Evolutionary conservation across 1,284 basidiomycete genomes (phyloP).

Genomic region (Malassezia restricta): DNA sequence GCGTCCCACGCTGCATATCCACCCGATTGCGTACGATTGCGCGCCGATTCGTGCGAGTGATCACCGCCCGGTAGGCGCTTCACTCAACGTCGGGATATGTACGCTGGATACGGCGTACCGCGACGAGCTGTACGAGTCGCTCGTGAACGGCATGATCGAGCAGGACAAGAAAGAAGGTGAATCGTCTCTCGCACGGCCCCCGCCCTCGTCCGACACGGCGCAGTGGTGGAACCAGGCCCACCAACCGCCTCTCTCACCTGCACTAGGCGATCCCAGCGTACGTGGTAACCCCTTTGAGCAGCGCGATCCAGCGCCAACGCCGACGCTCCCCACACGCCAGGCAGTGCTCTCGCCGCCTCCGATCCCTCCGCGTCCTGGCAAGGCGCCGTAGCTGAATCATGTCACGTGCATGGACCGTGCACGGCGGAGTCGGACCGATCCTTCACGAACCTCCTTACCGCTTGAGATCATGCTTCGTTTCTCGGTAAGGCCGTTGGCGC

Average conservation of each 20-base stretch:
- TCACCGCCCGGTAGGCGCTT: slow-evolving; percentile 82
- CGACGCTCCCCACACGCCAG: neutral
- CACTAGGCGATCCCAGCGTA: neutral
- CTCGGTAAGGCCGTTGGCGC: too few relatives aligned
- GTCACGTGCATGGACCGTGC: too few relatives aligned
- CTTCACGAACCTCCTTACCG: too few relatives aligned
- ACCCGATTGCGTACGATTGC: slow-evolving; percentile 21
- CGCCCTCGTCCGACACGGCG: slow-evolving; percentile 2
- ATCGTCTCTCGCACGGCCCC: neutral
- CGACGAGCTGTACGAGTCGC: slow-evolving; percentile 52
- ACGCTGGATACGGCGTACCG: slow-evolving; percentile 67
- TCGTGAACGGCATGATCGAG: neutral
- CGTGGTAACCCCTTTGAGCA: slow-evolving; percentile 5
- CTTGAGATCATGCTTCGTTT: too few relatives aligned
- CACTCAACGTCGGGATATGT: slow-evolving; percentile 65
- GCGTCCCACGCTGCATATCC: slow-evolving; percentile 59
- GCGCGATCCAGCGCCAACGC: neutral
- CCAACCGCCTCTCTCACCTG: neutral
- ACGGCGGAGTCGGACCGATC: too few relatives aligned
- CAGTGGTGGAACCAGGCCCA: slow-evolving; percentile 10
- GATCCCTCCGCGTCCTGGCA: too few relatives aligned
- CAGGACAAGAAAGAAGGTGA: slow-evolving; percentile 48
- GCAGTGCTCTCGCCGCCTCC: too few relatives aligned
- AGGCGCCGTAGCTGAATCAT: too few relatives aligned
- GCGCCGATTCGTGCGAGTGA: slow-evolving; percentile 56